Evolutionary conservation across 2,329 filamentous ascomycete genomes (phyloP), one percentile per base, ranked within the genome.

Genomic region (Pseudocercospora cruenta): DNA sequence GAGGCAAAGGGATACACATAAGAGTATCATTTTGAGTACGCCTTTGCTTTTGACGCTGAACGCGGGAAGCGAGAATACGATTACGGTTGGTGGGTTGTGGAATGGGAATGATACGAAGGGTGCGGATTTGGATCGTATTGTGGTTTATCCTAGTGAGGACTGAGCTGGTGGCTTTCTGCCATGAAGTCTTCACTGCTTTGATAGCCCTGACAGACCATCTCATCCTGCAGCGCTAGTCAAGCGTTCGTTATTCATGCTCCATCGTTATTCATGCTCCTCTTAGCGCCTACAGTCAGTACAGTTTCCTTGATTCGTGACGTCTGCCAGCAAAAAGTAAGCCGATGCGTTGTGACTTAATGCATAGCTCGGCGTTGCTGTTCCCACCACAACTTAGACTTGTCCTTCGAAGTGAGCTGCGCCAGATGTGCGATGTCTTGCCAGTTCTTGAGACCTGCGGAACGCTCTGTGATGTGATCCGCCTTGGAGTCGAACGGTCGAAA

Each of bases 21-120:
- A 89, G 76, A 85, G 87, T 0, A 83, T 89, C 12, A 82, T 89
- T 22, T 69, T 89, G 2, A 87, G 85, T 5, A 84, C 87, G 0
- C 85, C 87, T 4, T 76, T 89, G 31, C 77, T 84, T 63, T 67
- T 89, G 63, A 83, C 82, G 0, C 75, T 89, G 16, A 78, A 84
- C 33, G 81, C 86, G 72, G 86, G 86, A 2, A 79, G 77, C 10
- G 85, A 87, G 14, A 89, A 89, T 67, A 85, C 80, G 0, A 87
- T 89, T 59, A 85, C 83, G 1, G 80, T 89, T 24, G 86, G 87
- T 0, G 87, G 87, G 0, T 66, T 88, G 54, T 80, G 75, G 57
- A 88, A 89, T 63, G 86, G 86, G 0, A 79, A 85, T 55, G 84
- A 86, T 63, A 80, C 81, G 19, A 87, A 85, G 73, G 86, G 86